Conservation (phyloP, 176 grass and related monocot genomes). For the Eragrostis curvula region DNA sequence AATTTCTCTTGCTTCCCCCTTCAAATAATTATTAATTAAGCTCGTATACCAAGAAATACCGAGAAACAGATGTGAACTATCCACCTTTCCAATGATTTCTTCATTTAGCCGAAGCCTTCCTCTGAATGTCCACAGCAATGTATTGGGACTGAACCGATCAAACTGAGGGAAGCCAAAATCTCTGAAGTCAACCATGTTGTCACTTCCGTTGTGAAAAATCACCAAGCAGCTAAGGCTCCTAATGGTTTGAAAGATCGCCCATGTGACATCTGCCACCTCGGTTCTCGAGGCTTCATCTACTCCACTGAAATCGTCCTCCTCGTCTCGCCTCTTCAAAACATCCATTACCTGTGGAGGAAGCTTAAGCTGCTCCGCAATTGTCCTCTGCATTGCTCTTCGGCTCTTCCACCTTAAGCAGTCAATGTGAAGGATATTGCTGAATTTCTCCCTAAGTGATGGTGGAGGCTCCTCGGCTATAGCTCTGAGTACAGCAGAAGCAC, state of each 20-base stretch:
- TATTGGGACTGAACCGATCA: neutral
- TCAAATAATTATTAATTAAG: too few relatives aligned
- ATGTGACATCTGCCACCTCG: accelerated
- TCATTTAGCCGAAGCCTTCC: neutral
- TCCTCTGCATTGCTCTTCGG: conserved; percentile 1
- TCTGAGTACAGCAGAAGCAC: conserved; percentile 6
- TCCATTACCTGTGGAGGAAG: neutral
- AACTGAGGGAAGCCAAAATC: neutral
- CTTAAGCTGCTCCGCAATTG: neutral
- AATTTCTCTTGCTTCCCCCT: conserved; percentile 20
- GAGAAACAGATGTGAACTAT: neutral
- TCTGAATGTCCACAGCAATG: neutral
- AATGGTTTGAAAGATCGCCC: neutral
- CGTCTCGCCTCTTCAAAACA: neutral
- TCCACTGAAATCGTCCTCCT: conserved; percentile 20
- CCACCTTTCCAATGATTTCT: neutral
- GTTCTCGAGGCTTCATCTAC: neutral
- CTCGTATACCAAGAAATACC: too few relatives aligned
- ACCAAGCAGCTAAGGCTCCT: neutral
- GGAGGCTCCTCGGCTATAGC: neutral
- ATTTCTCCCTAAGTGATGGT: neutral
- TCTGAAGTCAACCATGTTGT: accelerated
- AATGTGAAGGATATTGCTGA: conserved; percentile 19
- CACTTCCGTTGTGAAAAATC: neutral
- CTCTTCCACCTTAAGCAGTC: conserved; percentile 16